A percentile compares a stretch with the other conserved stretches of the same genome.
Evolutionary conservation across 2,329 filamentous ascomycete species (phyloP).

Genomic region (Thielaviopsis punctulata): DNA sequence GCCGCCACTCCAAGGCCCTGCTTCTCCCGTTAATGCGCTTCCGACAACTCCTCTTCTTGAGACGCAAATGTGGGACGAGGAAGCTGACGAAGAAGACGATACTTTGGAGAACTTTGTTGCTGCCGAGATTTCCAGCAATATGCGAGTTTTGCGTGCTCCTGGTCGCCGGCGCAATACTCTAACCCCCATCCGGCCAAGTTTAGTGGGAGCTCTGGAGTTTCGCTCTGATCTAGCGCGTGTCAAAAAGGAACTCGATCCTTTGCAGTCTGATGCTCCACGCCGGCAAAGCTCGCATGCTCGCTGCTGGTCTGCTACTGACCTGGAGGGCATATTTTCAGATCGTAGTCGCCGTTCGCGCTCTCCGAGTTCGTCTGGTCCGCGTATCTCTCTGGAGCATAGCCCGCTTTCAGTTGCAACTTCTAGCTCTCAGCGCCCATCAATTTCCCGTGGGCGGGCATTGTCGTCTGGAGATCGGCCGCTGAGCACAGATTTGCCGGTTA

Average conservation of each 20-base stretch:
- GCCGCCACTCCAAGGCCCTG: neutral
- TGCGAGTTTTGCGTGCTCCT: slow-evolving; percentile 63
- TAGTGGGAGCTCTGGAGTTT: slow-evolving; percentile 88
- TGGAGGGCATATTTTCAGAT: slow-evolving; percentile 6
- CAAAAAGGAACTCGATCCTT: slow-evolving; percentile 32
- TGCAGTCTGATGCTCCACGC: slow-evolving; percentile 14
- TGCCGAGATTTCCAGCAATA: slow-evolving; percentile 79
- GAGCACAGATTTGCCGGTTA: neutral
- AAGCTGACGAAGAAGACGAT: slow-evolving; percentile 27
- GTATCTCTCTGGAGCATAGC: neutral
- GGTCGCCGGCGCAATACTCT: slow-evolving; percentile 51
- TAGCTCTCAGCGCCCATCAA: neutral
- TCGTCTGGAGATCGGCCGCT: slow-evolving; percentile 26
- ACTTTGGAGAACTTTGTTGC: slow-evolving; percentile 48
- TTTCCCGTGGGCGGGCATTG: slow-evolving; percentile 22
- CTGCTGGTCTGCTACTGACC: slow-evolving; percentile 7
- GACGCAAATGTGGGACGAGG: slow-evolving; percentile 23
- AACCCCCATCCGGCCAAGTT: slow-evolving; percentile 76
- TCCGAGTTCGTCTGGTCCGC: neutral
- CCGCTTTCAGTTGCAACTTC: neutral
- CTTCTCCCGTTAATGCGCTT: slow-evolving; percentile 7
- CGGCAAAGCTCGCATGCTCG: slow-evolving; percentile 1
- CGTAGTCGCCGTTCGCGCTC: neutral
- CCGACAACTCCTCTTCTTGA: slow-evolving; percentile 22
- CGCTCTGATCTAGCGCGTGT: slow-evolving; percentile 77